Percentiles rank a stretch among this genome's conserved stretches.
phyloP scores from a whole-genome alignment of 139 green algal genomes.

The Chlorella sp. region DNA sequence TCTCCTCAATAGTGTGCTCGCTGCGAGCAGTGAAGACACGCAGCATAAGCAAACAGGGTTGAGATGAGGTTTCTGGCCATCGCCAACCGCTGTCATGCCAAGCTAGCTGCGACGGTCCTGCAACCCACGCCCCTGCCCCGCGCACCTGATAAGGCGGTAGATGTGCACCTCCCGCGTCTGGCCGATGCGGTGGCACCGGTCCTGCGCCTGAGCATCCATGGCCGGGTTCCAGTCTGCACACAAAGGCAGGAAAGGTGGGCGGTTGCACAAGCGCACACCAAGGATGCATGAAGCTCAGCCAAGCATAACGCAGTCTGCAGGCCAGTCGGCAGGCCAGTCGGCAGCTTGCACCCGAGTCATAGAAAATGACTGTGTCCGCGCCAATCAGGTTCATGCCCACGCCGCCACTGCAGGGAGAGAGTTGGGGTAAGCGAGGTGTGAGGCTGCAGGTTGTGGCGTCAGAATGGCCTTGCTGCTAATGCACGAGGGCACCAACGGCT shows the following conservation, averaged over 20 bases:
- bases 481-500: too few species aligned
- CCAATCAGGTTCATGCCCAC: slow-evolving; percentile 99
- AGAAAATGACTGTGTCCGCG: slow-evolving; percentile 99
- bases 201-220: slow-evolving; percentile 88
- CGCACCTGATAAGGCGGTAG: slow-evolving; percentile 90
- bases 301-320: neutral
- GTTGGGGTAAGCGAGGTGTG: neutral
- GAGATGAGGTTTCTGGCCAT: too few species aligned
- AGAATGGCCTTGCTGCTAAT: too few species aligned
- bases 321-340: neutral
- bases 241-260: neutral
- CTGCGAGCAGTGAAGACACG: neutral
- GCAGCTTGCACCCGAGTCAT: slow-evolving; percentile 80
- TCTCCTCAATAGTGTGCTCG: slow-evolving; percentile 96
- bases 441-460: too few species aligned
- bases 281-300: neutral
- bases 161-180: slow-evolving; percentile 98
- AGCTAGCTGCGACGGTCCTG: too few species aligned
- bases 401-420: slow-evolving; percentile 64
- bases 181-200: slow-evolving; percentile 96
- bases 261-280: neutral
- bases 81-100: too few species aligned
- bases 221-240: slow-evolving; percentile 44
- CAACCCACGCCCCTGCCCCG: too few species aligned
- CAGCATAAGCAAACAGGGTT: too few species aligned